Base-by-base conservation (phyloP, 2,329 filamentous ascomycete genomes). In the Fusarium sp. region DNA sequence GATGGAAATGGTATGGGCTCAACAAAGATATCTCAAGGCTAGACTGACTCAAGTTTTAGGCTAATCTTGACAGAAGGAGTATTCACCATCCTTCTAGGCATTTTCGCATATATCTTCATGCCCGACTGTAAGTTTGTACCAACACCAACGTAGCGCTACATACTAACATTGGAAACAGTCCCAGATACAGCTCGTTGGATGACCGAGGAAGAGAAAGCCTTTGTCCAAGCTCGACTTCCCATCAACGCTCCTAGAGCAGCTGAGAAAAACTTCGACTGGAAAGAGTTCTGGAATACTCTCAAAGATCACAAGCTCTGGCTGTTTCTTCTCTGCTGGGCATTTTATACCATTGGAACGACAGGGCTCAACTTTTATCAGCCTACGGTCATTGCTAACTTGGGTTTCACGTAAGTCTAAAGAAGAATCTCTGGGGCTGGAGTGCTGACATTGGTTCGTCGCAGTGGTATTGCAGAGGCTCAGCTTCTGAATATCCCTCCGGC, bases 21-120 rank as follows among this genome's bases (percentile, higher is more conserved):
- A 1, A 3, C 8, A 18, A 14, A 14, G 7, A 18, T 7, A 0
- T 22, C 7, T 22, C 12, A 3, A n/a, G 2, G 22, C 4, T 13
- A 1, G 4, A 4, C 49, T 53, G 18, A 53, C 49, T 17, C 6
- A 17, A 27, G 1, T 12, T 27, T 7, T 12, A 53, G 49, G 49
- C 49, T 53, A 0, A 53, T 53, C 4, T 39, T 53, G 1, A 53
- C 49, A 0, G 49, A 53, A 15, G 49, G 49, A 5, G 18, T 53
- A 8, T 53, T 53, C 22, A 53, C 49, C 17, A 53, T 53, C 1
- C 13, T 39, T n/a, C 49, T 53, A 0, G 49, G 49, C 1, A n/a
- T 53, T 0, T 53, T 13, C 0, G 49, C 49, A 13, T 53, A 39
- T 0, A 39, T 53, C 2, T 53, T 53, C 6, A 53, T 53, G 49